Conservation (phyloP, 2,329 filamentous ascomycete species). For the Ophiostoma populinum region DNA sequence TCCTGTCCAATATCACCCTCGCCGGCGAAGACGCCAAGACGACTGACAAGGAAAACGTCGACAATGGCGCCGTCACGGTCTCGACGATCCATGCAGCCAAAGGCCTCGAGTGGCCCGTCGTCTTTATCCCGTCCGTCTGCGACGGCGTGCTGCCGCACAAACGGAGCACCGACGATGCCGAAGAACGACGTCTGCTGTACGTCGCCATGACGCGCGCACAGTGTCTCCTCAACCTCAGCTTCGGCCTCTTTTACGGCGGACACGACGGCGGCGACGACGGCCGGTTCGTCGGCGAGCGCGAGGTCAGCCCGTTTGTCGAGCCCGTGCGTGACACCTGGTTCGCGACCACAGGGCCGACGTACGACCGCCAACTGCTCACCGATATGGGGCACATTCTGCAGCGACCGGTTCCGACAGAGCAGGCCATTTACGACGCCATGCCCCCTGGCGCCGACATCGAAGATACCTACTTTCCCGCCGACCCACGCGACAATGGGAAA, state of each 20-base stretch:
- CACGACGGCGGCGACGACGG: neutral
- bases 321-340: conserved; percentile 29
- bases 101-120: conserved; percentile 87
- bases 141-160: conserved; percentile 82
- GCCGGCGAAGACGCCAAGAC: conserved; percentile 59
- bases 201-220: conserved; percentile 95
- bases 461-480: conserved; percentile 51
- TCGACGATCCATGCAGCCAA: conserved; percentile 96
- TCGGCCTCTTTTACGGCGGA: conserved; percentile 46
- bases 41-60: conserved; percentile 25
- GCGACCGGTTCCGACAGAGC: conserved; percentile 39
- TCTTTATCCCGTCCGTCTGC: conserved; percentile 83
- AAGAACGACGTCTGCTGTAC: conserved; percentile 78
- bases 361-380: conserved; percentile 43
- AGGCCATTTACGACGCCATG: conserved; percentile 34
- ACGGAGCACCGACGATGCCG: conserved; percentile 66
- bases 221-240: conserved; percentile 70
- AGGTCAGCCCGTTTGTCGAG: conserved; percentile 58
- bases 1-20: conserved; percentile 81
- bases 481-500: conserved; percentile 26
- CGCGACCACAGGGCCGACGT: conserved; percentile 49
- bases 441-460: conserved; percentile 38
- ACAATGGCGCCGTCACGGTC: conserved; percentile 54
- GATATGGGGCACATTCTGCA: conserved; percentile 56
- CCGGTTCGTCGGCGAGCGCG: conserved; percentile 1